Conservation (phyloP, 2,329 filamentous ascomycete species). For the Neofusicoccum sp. region DNA sequence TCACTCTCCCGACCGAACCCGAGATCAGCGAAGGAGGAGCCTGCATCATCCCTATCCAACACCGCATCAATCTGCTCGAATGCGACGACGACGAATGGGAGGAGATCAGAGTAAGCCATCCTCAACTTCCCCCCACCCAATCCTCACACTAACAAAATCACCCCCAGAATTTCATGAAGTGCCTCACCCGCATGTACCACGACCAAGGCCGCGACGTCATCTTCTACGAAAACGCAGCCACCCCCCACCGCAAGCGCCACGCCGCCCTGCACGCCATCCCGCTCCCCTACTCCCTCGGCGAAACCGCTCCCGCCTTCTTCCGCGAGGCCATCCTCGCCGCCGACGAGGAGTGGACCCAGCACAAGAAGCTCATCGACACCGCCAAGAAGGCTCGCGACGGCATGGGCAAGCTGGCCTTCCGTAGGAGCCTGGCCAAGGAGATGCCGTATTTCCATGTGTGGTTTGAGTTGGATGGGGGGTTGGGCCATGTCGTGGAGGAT, state of each 20-base stretch:
- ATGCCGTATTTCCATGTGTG: constrained; percentile 98
- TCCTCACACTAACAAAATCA: constrained; percentile 55
- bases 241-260: constrained; percentile 74
- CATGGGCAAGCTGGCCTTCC: constrained; percentile 77
- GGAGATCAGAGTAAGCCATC: constrained; percentile 64
- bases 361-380: constrained; percentile 92
- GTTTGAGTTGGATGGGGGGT: constrained; percentile 87
- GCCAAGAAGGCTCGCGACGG: constrained; percentile 62
- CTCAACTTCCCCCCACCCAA: not conserved
- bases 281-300: constrained; percentile 86
- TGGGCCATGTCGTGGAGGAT: constrained; percentile 92
- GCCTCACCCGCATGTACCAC: constrained; percentile 88
- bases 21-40: constrained; percentile 81
- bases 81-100: constrained; percentile 99
- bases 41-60: constrained; percentile 84
- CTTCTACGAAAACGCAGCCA: constrained; percentile 96
- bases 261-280: constrained; percentile 84
- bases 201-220: constrained; percentile 87
- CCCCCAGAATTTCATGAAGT: constrained; percentile 87
- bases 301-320: constrained; percentile 91
- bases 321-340: constrained; percentile 84
- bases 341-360: constrained; percentile 94
- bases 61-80: constrained; percentile 87
- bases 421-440: constrained; percentile 81
- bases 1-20: constrained; percentile 86